Conservation (phyloP, 169 alveolate genomes). For the Plasmodium vivax region DNA sequence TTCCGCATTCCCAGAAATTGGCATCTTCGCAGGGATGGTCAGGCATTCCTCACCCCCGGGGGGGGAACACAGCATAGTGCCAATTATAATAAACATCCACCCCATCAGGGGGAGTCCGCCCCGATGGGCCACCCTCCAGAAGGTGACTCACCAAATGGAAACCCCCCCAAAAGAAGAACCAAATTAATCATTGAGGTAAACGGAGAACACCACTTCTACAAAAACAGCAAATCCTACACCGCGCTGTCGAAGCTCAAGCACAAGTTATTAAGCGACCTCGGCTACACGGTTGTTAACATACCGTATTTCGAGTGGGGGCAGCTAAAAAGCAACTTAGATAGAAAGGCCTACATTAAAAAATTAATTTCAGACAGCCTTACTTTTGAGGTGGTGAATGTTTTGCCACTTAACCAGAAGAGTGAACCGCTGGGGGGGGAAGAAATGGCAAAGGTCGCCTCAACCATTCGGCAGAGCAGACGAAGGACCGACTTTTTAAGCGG, state of each 20-base stretch:
- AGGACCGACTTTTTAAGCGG: constrained; percentile 12
- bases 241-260: constrained; percentile 91
- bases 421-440: neutral
- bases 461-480: neutral
- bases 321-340: constrained; percentile 27
- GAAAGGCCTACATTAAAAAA: constrained; percentile 62
- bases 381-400: neutral
- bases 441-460: neutral
- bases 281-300: constrained; percentile 84
- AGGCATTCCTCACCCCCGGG: neutral
- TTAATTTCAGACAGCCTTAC: neutral
- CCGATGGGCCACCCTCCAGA: neutral
- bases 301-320: constrained; percentile 84
- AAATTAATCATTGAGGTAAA: constrained; percentile 88
- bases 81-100: neutral
- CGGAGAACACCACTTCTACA: constrained; percentile 93
- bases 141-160: neutral
- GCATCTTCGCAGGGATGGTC: neutral
- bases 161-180: neutral
- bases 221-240: constrained; percentile 87
- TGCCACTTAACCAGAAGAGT: constrained; percentile 18
- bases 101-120: neutral
- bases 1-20: neutral
- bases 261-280: constrained; percentile 91
- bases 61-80: neutral